Evolutionary conservation across 2,329 filamentous ascomycete genomes (phyloP).

Genomic region (Apiospora aurea): DNA sequence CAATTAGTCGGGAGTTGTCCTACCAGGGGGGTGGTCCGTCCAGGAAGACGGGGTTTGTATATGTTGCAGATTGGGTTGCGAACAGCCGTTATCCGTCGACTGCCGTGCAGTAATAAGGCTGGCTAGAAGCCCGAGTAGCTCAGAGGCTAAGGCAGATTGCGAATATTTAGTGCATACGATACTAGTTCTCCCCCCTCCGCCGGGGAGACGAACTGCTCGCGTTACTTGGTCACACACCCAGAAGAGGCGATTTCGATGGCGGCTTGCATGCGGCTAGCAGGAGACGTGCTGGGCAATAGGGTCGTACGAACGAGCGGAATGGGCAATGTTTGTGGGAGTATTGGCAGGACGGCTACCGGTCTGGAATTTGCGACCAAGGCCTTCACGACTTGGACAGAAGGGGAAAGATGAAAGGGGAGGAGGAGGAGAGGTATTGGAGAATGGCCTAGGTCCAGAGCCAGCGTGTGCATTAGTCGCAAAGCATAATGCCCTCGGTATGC

Average conservation of each 20-base stretch:
- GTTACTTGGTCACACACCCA: background rate
- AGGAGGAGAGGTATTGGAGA: slow-evolving; percentile 2
- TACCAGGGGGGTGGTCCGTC: background rate
- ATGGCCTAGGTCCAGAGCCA: background rate
- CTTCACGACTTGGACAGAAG: background rate
- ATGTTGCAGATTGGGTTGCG: slow-evolving; percentile 3
- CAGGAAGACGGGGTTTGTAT: slow-evolving; percentile 11
- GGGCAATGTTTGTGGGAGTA: background rate
- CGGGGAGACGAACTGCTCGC: background rate
- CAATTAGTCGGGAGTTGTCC: slow-evolving; percentile 2
- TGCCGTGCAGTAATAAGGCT: background rate
- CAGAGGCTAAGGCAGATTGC: background rate
- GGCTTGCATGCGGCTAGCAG: background rate
- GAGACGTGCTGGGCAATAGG: background rate
- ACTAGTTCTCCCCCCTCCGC: background rate
- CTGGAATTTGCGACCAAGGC: background rate
- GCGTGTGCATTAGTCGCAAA: slow-evolving; percentile 18
- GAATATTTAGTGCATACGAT: slow-evolving; percentile 1
- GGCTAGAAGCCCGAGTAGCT: background rate
- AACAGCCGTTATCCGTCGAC: background rate
- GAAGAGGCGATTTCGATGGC: background rate
- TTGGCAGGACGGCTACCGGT: background rate
- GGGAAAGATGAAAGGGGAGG: background rate
- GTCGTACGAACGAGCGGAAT: background rate
- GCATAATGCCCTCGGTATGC: slow-evolving; percentile 1